These are phyloP conservation scores for Phtheirospermum japonicum DNA, from an alignment of 257 asterid genomes.

Conservation along the genomic window DNA sequence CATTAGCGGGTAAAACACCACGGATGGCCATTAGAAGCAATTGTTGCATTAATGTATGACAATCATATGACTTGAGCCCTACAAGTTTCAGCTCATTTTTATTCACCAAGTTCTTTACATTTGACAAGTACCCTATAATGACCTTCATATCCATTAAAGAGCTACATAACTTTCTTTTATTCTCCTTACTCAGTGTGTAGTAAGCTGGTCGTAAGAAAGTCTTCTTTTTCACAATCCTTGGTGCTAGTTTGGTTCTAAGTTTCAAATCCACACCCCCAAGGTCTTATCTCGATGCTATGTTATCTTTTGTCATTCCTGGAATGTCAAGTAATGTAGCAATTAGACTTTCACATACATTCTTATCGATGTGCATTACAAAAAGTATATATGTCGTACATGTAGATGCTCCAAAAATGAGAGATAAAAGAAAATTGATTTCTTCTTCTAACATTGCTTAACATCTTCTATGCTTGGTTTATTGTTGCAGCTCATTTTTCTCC, in stretches of 20 bases:
- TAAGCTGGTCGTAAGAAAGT: neutral
- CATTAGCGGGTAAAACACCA: too few relatives aligned
- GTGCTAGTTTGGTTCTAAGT: neutral
- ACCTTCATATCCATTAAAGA: neutral
- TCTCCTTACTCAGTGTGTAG: neutral
- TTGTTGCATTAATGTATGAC: too few relatives aligned
- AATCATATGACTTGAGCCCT: neutral
- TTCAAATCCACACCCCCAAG: neutral
- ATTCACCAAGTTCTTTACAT: neutral
- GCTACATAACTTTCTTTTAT: neutral
- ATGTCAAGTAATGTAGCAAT: neutral
- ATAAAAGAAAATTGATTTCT: neutral
- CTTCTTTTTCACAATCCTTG: neutral
- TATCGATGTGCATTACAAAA: neutral
- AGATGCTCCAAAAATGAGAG: neutral
- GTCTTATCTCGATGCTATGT: neutral
- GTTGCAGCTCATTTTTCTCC: neutral
- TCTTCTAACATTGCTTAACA: neutral
- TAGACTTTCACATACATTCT: neutral
- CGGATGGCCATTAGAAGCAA: too few relatives aligned
- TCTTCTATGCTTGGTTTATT: too few relatives aligned
- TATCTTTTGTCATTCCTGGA: neutral
- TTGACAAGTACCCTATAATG: neutral
- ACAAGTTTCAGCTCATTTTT: too few relatives aligned
- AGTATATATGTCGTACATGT: too few relatives aligned